Evolutionary conservation across 1,284 basidiomycete genomes (phyloP).

Genomic region (Veloporphyrellus conicus): DNA sequence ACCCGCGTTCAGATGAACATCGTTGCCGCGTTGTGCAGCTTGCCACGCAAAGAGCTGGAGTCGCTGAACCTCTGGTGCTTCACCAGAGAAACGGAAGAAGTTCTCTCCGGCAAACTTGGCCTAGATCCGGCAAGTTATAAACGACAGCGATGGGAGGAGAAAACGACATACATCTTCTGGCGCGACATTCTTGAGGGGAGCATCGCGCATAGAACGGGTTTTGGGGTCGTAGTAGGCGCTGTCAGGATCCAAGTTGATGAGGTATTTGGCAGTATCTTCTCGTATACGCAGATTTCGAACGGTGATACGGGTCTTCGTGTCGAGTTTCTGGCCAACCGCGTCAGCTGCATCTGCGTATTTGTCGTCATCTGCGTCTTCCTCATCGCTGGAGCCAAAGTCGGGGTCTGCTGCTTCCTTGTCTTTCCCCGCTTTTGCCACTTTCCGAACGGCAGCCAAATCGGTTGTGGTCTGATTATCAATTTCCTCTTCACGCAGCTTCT

Average conservation of each 20-base stretch:
- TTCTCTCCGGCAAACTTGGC: constrained; percentile 95
- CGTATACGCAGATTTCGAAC: constrained; percentile 97
- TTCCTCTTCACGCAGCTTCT: constrained; percentile 90
- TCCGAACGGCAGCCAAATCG: constrained; percentile 77
- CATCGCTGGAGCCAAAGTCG: constrained; percentile 96
- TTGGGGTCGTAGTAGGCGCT: constrained; percentile 99
- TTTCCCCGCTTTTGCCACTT: constrained; percentile 76
- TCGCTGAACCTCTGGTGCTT: constrained; percentile 85
- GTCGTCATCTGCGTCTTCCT: constrained; percentile 90
- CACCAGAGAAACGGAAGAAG: constrained; percentile 86
- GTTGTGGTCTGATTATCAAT: constrained; percentile 95
- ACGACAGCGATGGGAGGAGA: constrained; percentile 3
- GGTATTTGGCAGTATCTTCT: constrained; percentile 98
- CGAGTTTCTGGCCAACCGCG: constrained; percentile 95
- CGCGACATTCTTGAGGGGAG: constrained; percentile 72
- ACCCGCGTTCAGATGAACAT: constrained; percentile 93
- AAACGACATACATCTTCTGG: constrained; percentile 73
- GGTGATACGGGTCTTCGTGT: constrained; percentile 96
- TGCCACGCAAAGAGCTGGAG: constrained; percentile 98
- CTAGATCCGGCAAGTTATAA: constrained; percentile 38
- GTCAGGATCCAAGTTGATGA: constrained; percentile 93
- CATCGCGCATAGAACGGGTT: constrained; percentile 98
- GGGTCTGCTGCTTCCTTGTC: constrained; percentile 66
- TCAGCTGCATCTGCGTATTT: constrained; percentile 98
- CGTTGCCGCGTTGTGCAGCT: constrained; percentile 87